These are phyloP conservation scores for Gossypium lobatum DNA, from an alignment of 441 rosid genomes.

Conservation along the genomic window DNA sequence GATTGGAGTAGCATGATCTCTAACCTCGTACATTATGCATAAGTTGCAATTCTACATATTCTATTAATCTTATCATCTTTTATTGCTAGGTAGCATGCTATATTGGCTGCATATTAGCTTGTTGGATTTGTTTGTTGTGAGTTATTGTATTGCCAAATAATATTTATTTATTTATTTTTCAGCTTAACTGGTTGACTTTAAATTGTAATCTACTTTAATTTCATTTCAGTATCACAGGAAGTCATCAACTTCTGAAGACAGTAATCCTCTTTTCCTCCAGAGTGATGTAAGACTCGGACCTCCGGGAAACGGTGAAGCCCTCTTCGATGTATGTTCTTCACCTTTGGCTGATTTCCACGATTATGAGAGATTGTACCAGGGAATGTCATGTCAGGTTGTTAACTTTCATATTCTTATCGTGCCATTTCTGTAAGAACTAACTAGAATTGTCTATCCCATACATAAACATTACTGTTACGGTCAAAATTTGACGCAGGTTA, in stretches of 20 bases:
- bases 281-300: slow-evolving; percentile 51
- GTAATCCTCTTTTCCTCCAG: slow-evolving; percentile 29
- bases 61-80: background rate
- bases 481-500: background rate
- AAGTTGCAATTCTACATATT: background rate
- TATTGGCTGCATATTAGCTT: background rate
- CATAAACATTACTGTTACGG: background rate
- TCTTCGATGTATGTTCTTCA: slow-evolving; percentile 50
- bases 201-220: slow-evolving; percentile 11
- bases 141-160: background rate
- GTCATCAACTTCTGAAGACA: slow-evolving; percentile 32
- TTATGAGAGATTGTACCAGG: slow-evolving; percentile 60
- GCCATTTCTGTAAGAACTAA: background rate
- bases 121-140: background rate
- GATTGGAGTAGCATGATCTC: slow-evolving; percentile 1
- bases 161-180: background rate
- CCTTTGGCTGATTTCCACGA: slow-evolving; percentile 79
- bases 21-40: background rate
- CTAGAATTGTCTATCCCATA: background rate
- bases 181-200: background rate
- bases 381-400: slow-evolving; percentile 54
- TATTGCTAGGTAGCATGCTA: background rate
- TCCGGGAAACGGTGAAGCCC: slow-evolving; percentile 33
- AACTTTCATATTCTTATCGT: background rate
- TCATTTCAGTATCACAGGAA: slow-evolving; percentile 52